Evolutionary conservation across 2,329 filamentous ascomycete genomes (phyloP), one percentile per base, ranked within the genome.

Genomic region (Aspergillus jensenii): DNA sequence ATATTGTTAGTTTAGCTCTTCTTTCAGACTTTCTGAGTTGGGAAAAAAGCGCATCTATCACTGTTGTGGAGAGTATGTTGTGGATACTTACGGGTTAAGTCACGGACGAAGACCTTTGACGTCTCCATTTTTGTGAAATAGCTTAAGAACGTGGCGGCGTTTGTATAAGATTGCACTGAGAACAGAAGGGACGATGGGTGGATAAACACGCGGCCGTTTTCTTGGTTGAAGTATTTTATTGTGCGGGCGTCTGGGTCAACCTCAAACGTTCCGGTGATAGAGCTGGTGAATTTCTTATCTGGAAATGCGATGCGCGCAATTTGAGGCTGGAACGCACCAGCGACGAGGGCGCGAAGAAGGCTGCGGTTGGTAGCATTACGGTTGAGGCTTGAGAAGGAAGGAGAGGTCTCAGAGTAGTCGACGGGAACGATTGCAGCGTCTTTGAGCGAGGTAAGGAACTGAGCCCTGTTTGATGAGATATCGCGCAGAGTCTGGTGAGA

Each of bases 41-140:
- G 21, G 14, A 37, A 31, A 31, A 31, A 11, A 31, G 27, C 27
- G 27, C 27, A 31, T 4, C 9, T 9, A 31, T 31, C 14, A 37
- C 4, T 15, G 35, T 5, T n/a, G 12, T 21, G 21, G 21, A 21
- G 21, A 3, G 21, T 21, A 21, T 21, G 21, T 21, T 21, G 3
- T 21, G 21, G 21, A 21, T 21, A 85, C 87, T 77, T 78, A 91
- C 89, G 95, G 14, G 93, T 98, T 47, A 97, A 76, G 68, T 98
- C 93, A 21, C 93, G 82, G 23, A 98, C 86, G 71, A 96, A 98
- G 2, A 96, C 86, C 78, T 98, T 98, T 71, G 85, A 90, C 1
- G 93, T 98, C 3, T 90, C 87, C 78, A 98, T 95, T 75, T 96
- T 92, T 52, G 84, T 90, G 74, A 97, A 97, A 74, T 96, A 98